Conservation (phyloP, 2,329 filamentous ascomycete species). For the Botryosphaeria dothidea region DNA sequence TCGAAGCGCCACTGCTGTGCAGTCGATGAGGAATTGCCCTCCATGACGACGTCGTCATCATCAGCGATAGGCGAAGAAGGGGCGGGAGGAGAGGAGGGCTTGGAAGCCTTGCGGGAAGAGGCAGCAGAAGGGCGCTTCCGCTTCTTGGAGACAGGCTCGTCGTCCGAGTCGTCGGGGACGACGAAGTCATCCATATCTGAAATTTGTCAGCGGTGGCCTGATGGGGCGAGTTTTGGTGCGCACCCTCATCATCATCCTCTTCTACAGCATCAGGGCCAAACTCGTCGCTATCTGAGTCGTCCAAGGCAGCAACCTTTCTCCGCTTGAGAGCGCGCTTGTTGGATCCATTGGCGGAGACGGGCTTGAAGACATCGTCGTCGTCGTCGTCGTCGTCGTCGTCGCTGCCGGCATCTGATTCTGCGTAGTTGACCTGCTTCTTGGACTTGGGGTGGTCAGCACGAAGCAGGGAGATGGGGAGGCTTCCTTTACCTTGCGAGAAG, state of each 20-base stretch:
- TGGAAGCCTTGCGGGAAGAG: slow-evolving; percentile 63
- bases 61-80: slow-evolving; percentile 51
- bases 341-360: slow-evolving; percentile 48
- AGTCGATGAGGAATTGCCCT: slow-evolving; percentile 60
- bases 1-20: slow-evolving; percentile 81
- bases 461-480: neutral
- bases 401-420: slow-evolving; percentile 13
- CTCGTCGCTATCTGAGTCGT: slow-evolving; percentile 66
- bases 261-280: slow-evolving; percentile 62
- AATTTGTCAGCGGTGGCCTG: neutral
- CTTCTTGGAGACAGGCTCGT: slow-evolving; percentile 66
- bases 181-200: slow-evolving; percentile 84
- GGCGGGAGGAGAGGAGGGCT: slow-evolving; percentile 50
- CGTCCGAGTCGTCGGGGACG: slow-evolving; percentile 83
- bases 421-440: slow-evolving; percentile 35
- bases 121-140: slow-evolving; percentile 60
- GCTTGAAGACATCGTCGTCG: slow-evolving; percentile 70
- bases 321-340: slow-evolving; percentile 55
- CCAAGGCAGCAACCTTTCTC: slow-evolving; percentile 60
- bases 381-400: slow-evolving; percentile 64
- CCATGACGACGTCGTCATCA: slow-evolving; percentile 57
- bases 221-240: neutral
- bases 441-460: slow-evolving; percentile 39
- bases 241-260: slow-evolving; percentile 58
- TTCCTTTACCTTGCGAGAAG: slow-evolving; percentile 71